Base-by-base conservation (phyloP, 352 stramenopile species). In the Salisapilia sapeloensis region DNA sequence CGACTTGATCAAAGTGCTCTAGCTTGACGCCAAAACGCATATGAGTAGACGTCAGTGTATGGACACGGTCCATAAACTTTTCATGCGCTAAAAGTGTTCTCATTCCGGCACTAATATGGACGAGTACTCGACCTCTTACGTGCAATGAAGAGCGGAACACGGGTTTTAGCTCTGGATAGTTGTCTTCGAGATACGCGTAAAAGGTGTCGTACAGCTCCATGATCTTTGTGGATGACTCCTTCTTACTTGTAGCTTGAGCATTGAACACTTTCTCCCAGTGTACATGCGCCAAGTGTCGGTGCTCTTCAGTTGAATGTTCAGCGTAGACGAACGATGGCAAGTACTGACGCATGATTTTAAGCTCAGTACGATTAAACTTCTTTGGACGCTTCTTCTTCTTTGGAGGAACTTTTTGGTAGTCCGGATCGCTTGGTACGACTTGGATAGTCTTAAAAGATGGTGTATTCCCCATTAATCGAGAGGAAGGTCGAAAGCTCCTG, bases 111-210 rank as follows among this genome's bases (percentile, higher is more conserved):
- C 53, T 66, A 32, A 71, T 71, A 26, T 76, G 56, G 2, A 71
- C 44, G 0, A 76, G 54, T 11, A 69, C 60, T 10, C 48, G 48
- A 16, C 58, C 50, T 12, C 54, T 48, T 3, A 69, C 33, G 18
- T 71, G 54, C 42, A 66, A 62, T 3, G 60, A 76, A 11, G 55
- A 67, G 0, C 56, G 47, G 33, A 69, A 76, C 11, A 76, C 43
- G 12, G 58, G 49, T 29, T 63, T 53, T 2, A 76, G 42, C 33
- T 76, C 60, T 3, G 57, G 53, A 4, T 53, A 52, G 30, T 63
- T 26, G 13, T 63, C 40, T 17, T 66, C 56, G 2, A 76, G 41
- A 17, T 57, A 69, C 10, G 44, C 43, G 33, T 58, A 65, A 39
- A 75, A 75, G n/a, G 53, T 44, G 36, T 74, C 60, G 40, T 66